Conservation (phyloP, 768 basidiomycete species). For the Pisolithus tinctorius region DNA sequence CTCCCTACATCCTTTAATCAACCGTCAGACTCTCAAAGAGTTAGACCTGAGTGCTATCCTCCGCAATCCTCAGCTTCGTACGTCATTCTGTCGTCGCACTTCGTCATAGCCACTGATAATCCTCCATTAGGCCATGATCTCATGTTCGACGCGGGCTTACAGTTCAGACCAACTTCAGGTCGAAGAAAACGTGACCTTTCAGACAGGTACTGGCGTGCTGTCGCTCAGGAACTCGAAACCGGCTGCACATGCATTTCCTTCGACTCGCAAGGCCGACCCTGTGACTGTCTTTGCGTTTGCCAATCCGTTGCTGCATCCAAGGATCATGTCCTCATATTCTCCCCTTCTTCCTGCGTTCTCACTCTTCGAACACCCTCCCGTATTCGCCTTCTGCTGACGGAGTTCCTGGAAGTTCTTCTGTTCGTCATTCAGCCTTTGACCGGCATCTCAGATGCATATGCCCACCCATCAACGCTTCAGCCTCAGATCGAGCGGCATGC, state of each 20-base stretch:
- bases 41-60: slow-evolving; percentile 82
- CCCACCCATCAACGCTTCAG: slow-evolving; percentile 52
- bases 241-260: slow-evolving; percentile 85
- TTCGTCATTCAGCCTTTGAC: slow-evolving; percentile 79
- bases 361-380: slow-evolving; percentile 70
- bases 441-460: slow-evolving; percentile 52
- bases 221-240: slow-evolving; percentile 67
- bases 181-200: slow-evolving; percentile 65
- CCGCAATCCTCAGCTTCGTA: slow-evolving; percentile 86
- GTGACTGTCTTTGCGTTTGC: slow-evolving; percentile 50
- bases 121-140: slow-evolving; percentile 68
- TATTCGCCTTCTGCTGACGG: slow-evolving; percentile 59
- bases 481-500: slow-evolving; percentile 56
- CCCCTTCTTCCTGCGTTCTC: slow-evolving; percentile 37
- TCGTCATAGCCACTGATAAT: not conserved
- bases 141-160: slow-evolving; percentile 78
- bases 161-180: slow-evolving; percentile 73
- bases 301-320: slow-evolving; percentile 34
- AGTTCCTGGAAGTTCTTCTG: slow-evolving; percentile 75
- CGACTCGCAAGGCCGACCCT: slow-evolving; percentile 51
- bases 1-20: slow-evolving; percentile 68
- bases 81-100: slow-evolving; percentile 26
- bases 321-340: slow-evolving; percentile 38
- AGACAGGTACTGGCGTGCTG: slow-evolving; percentile 81
- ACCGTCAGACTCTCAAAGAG: slow-evolving; percentile 75